Evolutionary conservation across 2,329 filamentous ascomycete genomes (phyloP).

Genomic region (Curvularia eragrostidis): DNA sequence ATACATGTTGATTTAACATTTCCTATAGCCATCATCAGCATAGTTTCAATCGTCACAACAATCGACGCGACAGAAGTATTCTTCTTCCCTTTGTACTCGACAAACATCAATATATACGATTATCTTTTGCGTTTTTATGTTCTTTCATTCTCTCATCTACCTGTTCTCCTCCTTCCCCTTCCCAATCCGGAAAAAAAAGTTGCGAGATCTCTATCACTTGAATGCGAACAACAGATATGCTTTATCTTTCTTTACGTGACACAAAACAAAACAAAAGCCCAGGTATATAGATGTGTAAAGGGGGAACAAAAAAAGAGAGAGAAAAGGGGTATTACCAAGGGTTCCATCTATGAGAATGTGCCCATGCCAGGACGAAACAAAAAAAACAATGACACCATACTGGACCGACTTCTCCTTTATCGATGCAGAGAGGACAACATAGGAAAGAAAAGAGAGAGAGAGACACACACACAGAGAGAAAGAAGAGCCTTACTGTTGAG

Average conservation of each 20-base stretch:
- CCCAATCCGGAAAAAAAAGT: neutral
- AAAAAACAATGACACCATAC: conserved; percentile 5
- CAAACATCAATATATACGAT: neutral
- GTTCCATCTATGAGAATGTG: conserved; percentile 15
- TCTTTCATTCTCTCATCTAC: conserved; percentile 13
- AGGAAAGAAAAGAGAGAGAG: neutral
- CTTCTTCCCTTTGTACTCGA: neutral
- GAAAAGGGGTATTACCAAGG: conserved; percentile 24
- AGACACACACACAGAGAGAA: neutral
- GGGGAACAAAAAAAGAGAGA: neutral
- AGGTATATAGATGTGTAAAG: neutral
- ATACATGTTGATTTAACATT: too few species aligned
- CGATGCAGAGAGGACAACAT: neutral
- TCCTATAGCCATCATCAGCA: neutral
- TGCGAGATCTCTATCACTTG: neutral
- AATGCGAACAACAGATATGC: neutral
- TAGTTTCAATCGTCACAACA: neutral
- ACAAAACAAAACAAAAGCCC: neutral
- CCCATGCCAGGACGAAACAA: conserved; percentile 12
- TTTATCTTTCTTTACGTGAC: neutral
- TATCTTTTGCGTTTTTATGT: neutral
- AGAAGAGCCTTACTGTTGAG: neutral
- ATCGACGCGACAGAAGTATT: too few species aligned
- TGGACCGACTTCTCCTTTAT: neutral
- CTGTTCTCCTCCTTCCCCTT: neutral